Evolutionary conservation across 208 protist genomes (phyloP).

Genomic region (Trypanosoma cruzi): DNA sequence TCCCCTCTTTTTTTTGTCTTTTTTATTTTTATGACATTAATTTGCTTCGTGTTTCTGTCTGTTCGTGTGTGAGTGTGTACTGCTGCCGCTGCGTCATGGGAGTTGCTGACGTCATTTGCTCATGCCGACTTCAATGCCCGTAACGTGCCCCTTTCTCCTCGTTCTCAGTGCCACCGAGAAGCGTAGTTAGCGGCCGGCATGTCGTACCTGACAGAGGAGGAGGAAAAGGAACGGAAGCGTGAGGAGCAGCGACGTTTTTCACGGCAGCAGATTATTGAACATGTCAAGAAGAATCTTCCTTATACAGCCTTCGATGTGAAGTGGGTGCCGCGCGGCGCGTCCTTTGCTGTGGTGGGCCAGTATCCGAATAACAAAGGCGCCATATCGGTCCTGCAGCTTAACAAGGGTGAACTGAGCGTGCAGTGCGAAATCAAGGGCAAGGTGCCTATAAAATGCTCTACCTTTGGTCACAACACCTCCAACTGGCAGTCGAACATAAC

Average conservation of each 20-base stretch:
- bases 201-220: conserved; percentile 29
- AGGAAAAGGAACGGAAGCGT: conserved; percentile 31
- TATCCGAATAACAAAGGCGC: conserved; percentile 90
- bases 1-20: neutral
- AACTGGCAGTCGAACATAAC: conserved; percentile 26
- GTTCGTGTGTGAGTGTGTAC: neutral
- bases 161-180: neutral
- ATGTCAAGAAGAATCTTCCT: conserved; percentile 88
- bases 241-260: conserved; percentile 43
- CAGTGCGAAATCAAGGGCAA: conserved; percentile 54
- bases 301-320: conserved; percentile 91
- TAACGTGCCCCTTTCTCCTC: neutral
- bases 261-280: conserved; percentile 93
- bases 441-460: conserved; percentile 91
- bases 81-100: neutral
- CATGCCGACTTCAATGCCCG: neutral
- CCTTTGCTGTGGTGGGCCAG: conserved; percentile 80
- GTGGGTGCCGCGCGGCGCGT: conserved; percentile 89
- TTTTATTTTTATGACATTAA: neutral
- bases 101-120: neutral
- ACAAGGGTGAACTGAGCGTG: conserved; percentile 71
- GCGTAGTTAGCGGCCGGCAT: conserved; percentile 15
- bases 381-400: conserved; percentile 78
- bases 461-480: conserved; percentile 78
- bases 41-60: neutral